Evolutionary conservation across 345 rosid species (phyloP).

Genomic region (Iberis pinnata): DNA sequence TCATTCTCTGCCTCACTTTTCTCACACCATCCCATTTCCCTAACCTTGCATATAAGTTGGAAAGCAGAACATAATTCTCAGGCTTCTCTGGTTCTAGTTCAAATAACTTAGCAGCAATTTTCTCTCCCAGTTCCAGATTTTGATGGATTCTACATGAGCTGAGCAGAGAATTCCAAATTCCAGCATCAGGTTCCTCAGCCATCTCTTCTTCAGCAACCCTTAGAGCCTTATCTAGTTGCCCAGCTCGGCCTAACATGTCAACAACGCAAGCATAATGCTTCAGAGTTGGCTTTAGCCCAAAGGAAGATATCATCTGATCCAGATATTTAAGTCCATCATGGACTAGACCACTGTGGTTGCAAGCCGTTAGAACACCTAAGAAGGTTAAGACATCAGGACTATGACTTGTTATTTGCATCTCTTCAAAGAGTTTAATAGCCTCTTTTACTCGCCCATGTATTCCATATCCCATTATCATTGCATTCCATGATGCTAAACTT

Average conservation of each 20-base stretch:
- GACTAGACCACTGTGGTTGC: constrained; percentile 49
- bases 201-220: constrained; percentile 38
- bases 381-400: constrained; percentile 52
- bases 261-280: constrained; percentile 67
- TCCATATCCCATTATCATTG: constrained; percentile 58
- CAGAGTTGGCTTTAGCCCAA: constrained; percentile 39
- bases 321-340: constrained; percentile 51
- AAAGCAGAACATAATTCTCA: constrained; percentile 53
- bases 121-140: constrained; percentile 46
- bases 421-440: constrained; percentile 48
- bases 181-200: constrained; percentile 52
- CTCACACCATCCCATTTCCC: constrained; percentile 56
- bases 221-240: constrained; percentile 44
- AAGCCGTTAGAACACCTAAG: constrained; percentile 51
- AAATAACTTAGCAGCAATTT: constrained; percentile 42
- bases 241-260: constrained; percentile 69
- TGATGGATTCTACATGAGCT: constrained; percentile 50
- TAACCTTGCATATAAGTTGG: constrained; percentile 55
- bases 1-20: constrained; percentile 48
- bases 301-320: constrained; percentile 34
- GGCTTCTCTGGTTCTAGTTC: constrained; percentile 47
- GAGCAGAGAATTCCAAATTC: constrained; percentile 62
- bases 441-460: constrained; percentile 48
- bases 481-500: constrained; percentile 49
- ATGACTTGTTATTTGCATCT: constrained; percentile 43